Conservation (phyloP, 148 eudicot species). For the Camellia lanceoleosa region DNA sequence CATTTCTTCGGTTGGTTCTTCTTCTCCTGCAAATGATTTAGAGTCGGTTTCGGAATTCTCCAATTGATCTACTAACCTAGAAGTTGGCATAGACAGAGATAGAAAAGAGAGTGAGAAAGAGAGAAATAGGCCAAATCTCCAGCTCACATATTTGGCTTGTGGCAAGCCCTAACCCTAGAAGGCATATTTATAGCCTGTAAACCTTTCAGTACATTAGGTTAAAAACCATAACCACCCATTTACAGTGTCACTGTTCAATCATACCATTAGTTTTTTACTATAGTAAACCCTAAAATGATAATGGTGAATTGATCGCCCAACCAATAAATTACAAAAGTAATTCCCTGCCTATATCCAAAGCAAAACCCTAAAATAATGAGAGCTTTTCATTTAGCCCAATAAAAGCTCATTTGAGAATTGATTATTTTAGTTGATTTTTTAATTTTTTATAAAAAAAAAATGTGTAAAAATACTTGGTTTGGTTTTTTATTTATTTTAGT, state of each 20-base stretch:
- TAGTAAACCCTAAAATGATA: not conserved
- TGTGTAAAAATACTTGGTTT: too few relatives aligned
- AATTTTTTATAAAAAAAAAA: too few relatives aligned
- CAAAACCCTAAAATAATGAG: not conserved
- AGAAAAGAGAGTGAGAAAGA: conserved; percentile 6
- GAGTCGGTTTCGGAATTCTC: too few relatives aligned
- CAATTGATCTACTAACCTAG: not conserved
- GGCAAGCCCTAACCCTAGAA: conserved; percentile 33
- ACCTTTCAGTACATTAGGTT: not conserved
- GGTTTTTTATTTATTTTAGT: too few relatives aligned
- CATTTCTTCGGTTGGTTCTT: conserved; percentile 13
- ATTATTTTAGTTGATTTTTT: too few relatives aligned
- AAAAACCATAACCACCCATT: not conserved
- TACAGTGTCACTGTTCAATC: conserved; percentile 10
- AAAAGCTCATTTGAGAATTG: too few relatives aligned
- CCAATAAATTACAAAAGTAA: too few relatives aligned
- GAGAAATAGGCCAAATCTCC: not conserved
- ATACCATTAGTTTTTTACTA: too few relatives aligned
- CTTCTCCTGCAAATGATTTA: too few relatives aligned
- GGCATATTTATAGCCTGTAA: conserved; percentile 25
- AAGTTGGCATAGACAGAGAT: conserved; percentile 1
- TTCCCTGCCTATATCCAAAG: too few relatives aligned
- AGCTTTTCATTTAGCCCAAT: too few relatives aligned
- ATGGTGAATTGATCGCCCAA: too few relatives aligned
- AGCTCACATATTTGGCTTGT: conserved; percentile 4